Conservation (phyloP, 805 yeast species). For the Ogataea trehalophila region DNA sequence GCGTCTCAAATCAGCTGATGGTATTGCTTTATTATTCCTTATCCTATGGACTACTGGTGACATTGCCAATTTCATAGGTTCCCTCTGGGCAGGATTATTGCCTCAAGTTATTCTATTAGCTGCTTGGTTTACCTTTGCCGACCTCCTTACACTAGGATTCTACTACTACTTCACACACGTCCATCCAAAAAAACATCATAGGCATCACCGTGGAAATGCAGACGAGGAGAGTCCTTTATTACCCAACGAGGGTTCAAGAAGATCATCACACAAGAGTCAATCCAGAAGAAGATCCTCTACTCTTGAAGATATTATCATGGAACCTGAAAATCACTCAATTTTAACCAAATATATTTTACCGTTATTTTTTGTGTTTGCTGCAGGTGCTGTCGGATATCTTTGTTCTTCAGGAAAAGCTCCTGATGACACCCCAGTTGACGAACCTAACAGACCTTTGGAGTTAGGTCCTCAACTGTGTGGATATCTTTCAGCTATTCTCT, state of each 20-base stretch:
- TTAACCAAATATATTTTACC: conserved; percentile 55
- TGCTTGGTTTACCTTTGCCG: conserved; percentile 73
- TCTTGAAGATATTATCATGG: conserved; percentile 45
- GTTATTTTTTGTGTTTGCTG: conserved; percentile 51
- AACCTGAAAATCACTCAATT: conserved; percentile 41
- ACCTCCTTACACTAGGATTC: conserved; percentile 55
- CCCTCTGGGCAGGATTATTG: conserved; percentile 63
- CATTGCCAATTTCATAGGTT: conserved; percentile 58
- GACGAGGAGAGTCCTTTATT: conserved; percentile 33
- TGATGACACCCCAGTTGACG: conserved; percentile 14
- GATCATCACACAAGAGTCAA: conserved; percentile 12
- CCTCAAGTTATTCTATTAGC: conserved; percentile 70
- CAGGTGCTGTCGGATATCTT: conserved; percentile 59
- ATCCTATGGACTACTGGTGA: conserved; percentile 72
- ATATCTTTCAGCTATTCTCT: conserved; percentile 61
- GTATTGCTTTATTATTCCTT: conserved; percentile 65
- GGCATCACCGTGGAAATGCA: conserved; percentile 14
- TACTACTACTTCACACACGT: conserved; percentile 54
- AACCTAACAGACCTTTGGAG: conserved; percentile 25
- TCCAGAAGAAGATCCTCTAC: conserved; percentile 43
- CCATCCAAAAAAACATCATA: conserved; percentile 35
- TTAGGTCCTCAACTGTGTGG: conserved; percentile 67
- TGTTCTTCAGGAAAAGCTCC: conserved; percentile 32
- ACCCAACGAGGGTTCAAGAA: conserved; percentile 7
- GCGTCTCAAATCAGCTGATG: conserved; percentile 70